A percentile compares a stretch with the other conserved stretches of the same genome.
These are phyloP conservation scores for Lepraria neglecta DNA, from an alignment of 495 filamentous ascomycete genomes.

Conservation along the genomic window DNA sequence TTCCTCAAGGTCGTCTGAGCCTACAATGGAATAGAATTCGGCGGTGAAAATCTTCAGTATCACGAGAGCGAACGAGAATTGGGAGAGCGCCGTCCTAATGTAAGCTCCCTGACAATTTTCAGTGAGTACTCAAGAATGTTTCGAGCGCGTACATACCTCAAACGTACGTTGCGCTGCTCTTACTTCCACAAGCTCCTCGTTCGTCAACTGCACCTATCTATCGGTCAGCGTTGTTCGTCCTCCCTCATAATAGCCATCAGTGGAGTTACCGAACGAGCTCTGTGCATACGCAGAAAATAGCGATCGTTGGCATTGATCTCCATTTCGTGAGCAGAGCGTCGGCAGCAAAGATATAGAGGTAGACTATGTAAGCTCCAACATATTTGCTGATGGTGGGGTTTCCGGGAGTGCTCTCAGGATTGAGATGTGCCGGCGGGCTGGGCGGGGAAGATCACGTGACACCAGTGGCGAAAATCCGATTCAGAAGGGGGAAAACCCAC, in stretches of 20 bases:
- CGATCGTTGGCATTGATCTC: conserved; percentile 45
- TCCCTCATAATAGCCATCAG: not conserved
- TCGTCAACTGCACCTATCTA: conserved; percentile 17
- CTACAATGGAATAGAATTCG: conserved; percentile 18
- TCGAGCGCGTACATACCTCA: conserved; percentile 42
- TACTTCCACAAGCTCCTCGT: conserved; percentile 79
- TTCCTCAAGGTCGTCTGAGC: not conserved
- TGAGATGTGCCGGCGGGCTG: too few species aligned
- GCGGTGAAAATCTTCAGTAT: conserved; percentile 90
- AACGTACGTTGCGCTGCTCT: conserved; percentile 93
- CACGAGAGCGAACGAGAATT: conserved; percentile 91
- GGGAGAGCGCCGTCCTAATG: conserved; percentile 83
- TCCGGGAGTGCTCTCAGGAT: too few species aligned
- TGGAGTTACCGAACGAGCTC: conserved; percentile 49
- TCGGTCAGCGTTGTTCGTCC: not conserved
- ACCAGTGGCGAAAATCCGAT: too few species aligned
- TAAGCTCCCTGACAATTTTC: conserved; percentile 59
- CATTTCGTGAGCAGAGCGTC: not conserved
- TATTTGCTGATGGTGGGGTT: too few species aligned
- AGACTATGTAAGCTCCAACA: not conserved
- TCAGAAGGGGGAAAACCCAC: too few species aligned
- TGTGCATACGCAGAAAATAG: conserved; percentile 67
- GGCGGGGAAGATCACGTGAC: not conserved
- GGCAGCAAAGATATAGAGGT: too few species aligned
- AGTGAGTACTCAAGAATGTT: not conserved